Evolutionary conservation across 352 stramenopile genomes (phyloP).

Genomic region (Globisporangium sylvaticum): DNA sequence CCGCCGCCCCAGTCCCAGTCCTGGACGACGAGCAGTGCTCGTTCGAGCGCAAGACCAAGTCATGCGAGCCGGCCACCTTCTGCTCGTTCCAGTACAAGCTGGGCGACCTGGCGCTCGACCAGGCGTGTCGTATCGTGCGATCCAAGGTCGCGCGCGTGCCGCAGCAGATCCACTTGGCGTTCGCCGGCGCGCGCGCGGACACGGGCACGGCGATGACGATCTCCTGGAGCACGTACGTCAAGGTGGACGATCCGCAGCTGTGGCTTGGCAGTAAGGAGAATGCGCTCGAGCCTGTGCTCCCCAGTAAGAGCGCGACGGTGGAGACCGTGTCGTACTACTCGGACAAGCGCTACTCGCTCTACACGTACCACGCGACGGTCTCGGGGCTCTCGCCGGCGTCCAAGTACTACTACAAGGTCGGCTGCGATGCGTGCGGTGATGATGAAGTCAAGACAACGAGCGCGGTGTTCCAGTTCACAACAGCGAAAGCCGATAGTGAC

Average conservation of each 20-base stretch:
- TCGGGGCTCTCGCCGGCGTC: slow-evolving; percentile 23
- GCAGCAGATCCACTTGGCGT: slow-evolving; percentile 60
- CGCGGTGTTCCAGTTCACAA: slow-evolving; percentile 30
- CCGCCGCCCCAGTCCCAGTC: not conserved
- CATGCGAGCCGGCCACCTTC: slow-evolving; percentile 24
- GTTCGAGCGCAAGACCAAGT: slow-evolving; percentile 6
- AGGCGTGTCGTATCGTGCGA: slow-evolving; percentile 33
- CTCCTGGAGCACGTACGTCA: slow-evolving; percentile 57
- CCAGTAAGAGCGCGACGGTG: slow-evolving; percentile 14
- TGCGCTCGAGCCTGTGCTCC: slow-evolving; percentile 16
- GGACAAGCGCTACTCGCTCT: slow-evolving; percentile 41
- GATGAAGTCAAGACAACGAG: slow-evolving; percentile 13
- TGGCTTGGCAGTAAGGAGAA: slow-evolving; percentile 37
- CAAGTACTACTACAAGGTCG: slow-evolving; percentile 52
- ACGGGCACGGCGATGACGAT: slow-evolving; percentile 54
- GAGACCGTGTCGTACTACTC: slow-evolving; percentile 41
- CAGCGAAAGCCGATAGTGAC: slow-evolving; percentile 20
- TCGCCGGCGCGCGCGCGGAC: slow-evolving; percentile 30
- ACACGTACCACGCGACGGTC: slow-evolving; percentile 37
- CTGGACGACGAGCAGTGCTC: slow-evolving; percentile 5
- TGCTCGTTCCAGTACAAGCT: slow-evolving; percentile 37
- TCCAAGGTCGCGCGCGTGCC: slow-evolving; percentile 17
- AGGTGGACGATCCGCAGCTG: slow-evolving; percentile 34
- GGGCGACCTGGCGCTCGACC: slow-evolving; percentile 36
- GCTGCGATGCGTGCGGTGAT: slow-evolving; percentile 20